Evolutionary conservation across 1,284 basidiomycete genomes (phyloP), one percentile per base, ranked within the genome.

Genomic region (Anthracocystis panici-leucophaei): DNA sequence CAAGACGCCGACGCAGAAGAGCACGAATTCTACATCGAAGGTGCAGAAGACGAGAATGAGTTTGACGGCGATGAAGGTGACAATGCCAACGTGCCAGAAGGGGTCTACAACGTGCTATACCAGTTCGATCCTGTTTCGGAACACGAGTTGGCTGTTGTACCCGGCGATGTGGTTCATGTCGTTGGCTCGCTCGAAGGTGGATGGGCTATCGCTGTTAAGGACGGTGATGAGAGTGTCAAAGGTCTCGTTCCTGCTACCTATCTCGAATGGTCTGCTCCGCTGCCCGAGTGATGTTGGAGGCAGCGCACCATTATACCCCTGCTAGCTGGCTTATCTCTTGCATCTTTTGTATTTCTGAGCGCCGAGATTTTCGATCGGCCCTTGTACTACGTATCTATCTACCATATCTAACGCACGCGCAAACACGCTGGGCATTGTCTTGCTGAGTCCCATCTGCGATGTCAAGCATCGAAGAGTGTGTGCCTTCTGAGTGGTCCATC

Each of bases 41-140:
- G 77, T 8, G 72, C 54, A 23, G 72, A 61, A 16, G 73, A 73
- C 53, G 78, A 71, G n/a, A 56, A 67, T 25, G 73, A 70, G 31
- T 78, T 66, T 23, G 74, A 61, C 42, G 73, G 66, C 35, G 78
- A 77, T 45, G 67, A 73, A 18, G 69, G 65, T 42, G 64, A 65
- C 41, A 42, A 35, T 27, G 63, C 49, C 41, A 41, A 55, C 56
- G 60, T 79, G 11, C 44, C 66, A 14, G 64, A 72, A 33, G 78
- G 78, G 20, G 40, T 67, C n/a, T 79, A 80, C 62, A 57, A 52
- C 5, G 77, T 75, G n/a, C 58, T 79, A n/a, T 80, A 80, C 59
- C 60, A 62, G 23, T 80, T 80, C 45, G 57, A 64, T 1, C 65
- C 79, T 3, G 79, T 75, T 7, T 72, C 66, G n/a, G 74, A 72